Evolutionary conservation across 805 yeast genomes (phyloP).

Genomic region (Starmerella cellae): DNA sequence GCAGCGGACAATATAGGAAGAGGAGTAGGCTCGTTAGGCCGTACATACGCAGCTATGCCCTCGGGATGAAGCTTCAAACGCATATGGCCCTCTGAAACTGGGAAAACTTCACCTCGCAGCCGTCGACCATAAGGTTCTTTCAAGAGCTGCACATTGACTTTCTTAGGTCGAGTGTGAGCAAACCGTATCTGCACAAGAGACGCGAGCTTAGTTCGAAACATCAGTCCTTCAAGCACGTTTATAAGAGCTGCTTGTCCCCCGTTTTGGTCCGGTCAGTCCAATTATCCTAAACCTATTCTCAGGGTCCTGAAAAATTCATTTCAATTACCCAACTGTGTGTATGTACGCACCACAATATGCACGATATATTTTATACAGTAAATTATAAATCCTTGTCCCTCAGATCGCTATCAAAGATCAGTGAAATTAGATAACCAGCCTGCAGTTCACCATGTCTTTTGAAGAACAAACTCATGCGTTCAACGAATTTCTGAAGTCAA

Average conservation of each 20-base stretch:
- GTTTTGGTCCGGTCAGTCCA: too few species aligned
- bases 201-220: too few species aligned
- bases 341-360: too few species aligned
- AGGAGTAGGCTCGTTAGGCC: constrained; percentile 24
- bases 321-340: too few species aligned
- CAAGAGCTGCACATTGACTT: constrained; percentile 57
- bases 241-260: too few species aligned
- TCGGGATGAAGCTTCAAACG: constrained; percentile 57
- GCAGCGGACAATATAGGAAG: constrained; percentile 19
- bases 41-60: constrained; percentile 63
- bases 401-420: too few species aligned
- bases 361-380: too few species aligned
- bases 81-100: constrained; percentile 72
- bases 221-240: too few species aligned
- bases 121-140: constrained; percentile 55
- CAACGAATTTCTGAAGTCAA: constrained; percentile 33
- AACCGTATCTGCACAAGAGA: constrained; percentile 3
- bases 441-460: constrained; percentile 21
- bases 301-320: too few species aligned
- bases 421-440: too few species aligned
- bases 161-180: constrained; percentile 24
- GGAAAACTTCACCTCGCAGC: constrained; percentile 53
- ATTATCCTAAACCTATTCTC: too few species aligned
- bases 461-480: constrained; percentile 32
- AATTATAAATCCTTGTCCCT: too few species aligned